These are phyloP conservation scores for Phytophthora rubi DNA, from an alignment of 352 stramenopile genomes.

Conservation along the genomic window DNA sequence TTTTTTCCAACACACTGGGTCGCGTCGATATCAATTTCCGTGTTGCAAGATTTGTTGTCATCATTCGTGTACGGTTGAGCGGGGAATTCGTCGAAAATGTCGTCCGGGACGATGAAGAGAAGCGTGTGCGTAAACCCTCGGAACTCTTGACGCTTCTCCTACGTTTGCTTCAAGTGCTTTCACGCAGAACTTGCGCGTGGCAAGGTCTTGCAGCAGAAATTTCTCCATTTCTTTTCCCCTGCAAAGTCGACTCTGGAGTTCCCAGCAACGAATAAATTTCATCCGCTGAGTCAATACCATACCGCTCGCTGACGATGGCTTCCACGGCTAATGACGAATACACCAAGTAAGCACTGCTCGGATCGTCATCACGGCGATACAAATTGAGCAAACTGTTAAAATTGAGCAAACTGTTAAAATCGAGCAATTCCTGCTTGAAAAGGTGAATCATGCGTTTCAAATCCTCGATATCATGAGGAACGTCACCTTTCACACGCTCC, in stretches of 20 bases:
- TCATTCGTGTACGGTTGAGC: not conserved
- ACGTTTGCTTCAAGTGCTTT: not conserved
- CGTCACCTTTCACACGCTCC: not conserved
- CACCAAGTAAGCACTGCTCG: not conserved
- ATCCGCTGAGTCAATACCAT: not conserved
- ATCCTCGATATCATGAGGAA: conserved; percentile 2
- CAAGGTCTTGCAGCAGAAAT: too few relatives aligned
- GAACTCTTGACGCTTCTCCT: conserved; percentile 15
- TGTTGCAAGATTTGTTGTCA: not conserved
- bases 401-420: not conserved
- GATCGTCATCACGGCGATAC: not conserved
- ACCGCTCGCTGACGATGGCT: not conserved
- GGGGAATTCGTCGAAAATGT: not conserved
- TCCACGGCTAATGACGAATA: not conserved
- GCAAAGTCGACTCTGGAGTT: too few relatives aligned
- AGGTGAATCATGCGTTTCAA: not conserved
- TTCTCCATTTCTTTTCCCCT: too few relatives aligned
- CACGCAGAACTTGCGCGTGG: too few relatives aligned
- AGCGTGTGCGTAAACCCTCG: conserved; percentile 31
- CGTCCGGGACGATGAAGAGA: conserved; percentile 26
- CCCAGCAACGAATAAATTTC: not conserved
- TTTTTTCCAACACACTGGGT: not conserved
- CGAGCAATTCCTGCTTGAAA: not conserved
- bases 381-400: not conserved
- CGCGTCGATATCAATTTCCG: not conserved